Base-by-base conservation (phyloP, 352 stramenopile species). In the Globisporangium carolinianum region DNA sequence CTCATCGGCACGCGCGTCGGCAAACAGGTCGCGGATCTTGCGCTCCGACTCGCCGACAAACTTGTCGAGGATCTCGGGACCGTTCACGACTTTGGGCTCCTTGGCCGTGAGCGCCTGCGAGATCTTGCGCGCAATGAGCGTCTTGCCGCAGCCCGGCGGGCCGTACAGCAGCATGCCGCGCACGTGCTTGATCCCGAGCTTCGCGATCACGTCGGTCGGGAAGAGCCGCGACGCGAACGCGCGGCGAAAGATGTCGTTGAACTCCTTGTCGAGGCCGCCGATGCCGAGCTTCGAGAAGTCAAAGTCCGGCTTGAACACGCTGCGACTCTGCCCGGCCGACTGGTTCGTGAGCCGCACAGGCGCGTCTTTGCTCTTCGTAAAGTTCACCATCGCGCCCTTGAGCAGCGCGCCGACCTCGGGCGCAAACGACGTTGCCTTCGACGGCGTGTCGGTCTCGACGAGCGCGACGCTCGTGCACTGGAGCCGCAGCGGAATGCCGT, bases 271-370 rank as follows among this genome's bases (percentile, higher is more conserved):
- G 38, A 99, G 87, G 60, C 97, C 97, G 45, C 97, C 97, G 71
- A 99, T 99, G 56, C 96, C 97, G 45, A 99, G 76, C 72, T 98
- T 98, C 66, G 93, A 94, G 75, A 99, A 99, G 75, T 99, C 96
- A 74, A 99, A 99, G 59, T 98, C 95, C 1, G 82, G 85, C 49
- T 97, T 94, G 73, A 99, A 98, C 37, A 98, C 79, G 3, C 64
- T 86, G 53, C 80, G 77, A 14, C 67, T 83, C 55, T 82, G 77
- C n/a, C 84, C 84, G 8, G 69, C 82, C 17, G 78, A 87, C 64
- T 92, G 84, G 65, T 94, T 94, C 4, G 76, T 75, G 38, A 94
- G 79, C 5, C 83, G 83, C 53, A 94, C 73, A 0, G 80, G 79
- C 14, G 80, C 78, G 48, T 91, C 82, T 53, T 89, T 87, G 57